A percentile compares a stretch with the other conserved stretches of the same genome.
Evolutionary conservation across 768 basidiomycete genomes (phyloP).

Genomic region (Macrocybe gigantea): DNA sequence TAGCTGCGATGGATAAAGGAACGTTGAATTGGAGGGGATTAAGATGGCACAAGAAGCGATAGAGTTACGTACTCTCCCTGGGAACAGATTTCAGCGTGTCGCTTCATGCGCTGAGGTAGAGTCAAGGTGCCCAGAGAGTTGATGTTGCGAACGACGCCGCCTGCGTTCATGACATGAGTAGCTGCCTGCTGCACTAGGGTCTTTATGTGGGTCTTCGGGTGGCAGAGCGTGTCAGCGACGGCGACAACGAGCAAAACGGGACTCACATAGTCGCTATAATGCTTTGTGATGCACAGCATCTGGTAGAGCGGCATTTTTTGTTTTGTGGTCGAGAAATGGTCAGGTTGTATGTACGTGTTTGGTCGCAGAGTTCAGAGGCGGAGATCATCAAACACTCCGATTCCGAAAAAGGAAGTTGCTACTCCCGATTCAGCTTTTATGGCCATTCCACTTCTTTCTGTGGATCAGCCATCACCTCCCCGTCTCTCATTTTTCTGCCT

Average conservation of each 20-base stretch:
- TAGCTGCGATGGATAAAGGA: constrained; percentile 44
- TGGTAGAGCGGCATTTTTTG: constrained; percentile 80
- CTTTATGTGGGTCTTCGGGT: constrained; percentile 63
- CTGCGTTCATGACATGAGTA: constrained; percentile 62
- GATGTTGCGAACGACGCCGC: constrained; percentile 79
- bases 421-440: too few relatives aligned
- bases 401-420: too few relatives aligned
- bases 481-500: too few relatives aligned
- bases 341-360: background rate
- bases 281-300: constrained; percentile 77
- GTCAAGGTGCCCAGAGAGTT: constrained; percentile 69
- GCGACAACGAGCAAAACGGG: background rate
- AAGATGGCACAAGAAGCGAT: background rate
- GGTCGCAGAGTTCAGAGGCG: background rate
- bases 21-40: background rate
- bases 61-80: constrained; percentile 67
- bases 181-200: constrained; percentile 69
- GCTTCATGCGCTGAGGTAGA: constrained; percentile 70
- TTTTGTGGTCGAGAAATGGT: too few relatives aligned
- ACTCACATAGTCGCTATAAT: constrained; percentile 69
- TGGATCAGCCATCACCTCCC: too few relatives aligned
- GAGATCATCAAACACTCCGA: too few relatives aligned
- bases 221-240: background rate
- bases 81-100: constrained; percentile 48
- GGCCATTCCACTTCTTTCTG: too few relatives aligned